phyloP scores from a whole-genome alignment of 225 moss, liverwort and hornwort genomes.

The Sphagnum tenellum region DNA sequence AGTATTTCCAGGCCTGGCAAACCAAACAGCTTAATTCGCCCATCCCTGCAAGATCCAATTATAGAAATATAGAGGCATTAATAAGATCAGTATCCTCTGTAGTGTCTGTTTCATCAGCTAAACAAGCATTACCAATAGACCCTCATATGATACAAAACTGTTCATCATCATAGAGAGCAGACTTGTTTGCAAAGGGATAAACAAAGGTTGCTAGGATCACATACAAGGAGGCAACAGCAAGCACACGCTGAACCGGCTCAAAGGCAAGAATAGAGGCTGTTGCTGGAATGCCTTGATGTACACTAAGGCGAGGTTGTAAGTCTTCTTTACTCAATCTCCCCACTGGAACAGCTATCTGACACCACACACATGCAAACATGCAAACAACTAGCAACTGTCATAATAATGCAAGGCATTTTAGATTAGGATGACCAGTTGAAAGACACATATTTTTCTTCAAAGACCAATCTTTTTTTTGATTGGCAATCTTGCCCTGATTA shows the following conservation, averaged over 20 bases:
- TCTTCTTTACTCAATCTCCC: constrained; percentile 52
- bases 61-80: neutral
- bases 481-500: too few relatives aligned
- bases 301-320: constrained; percentile 47
- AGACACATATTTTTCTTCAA: too few relatives aligned
- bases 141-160: too few relatives aligned
- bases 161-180: too few relatives aligned
- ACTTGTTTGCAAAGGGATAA: too few relatives aligned
- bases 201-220: constrained; percentile 2
- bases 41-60: constrained; percentile 50
- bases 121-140: too few relatives aligned
- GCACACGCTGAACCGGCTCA: constrained; percentile 88
- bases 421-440: too few relatives aligned
- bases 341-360: constrained; percentile 34
- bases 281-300: constrained; percentile 72
- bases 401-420: too few relatives aligned
- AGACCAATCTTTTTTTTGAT: too few relatives aligned
- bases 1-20: constrained; percentile 68
- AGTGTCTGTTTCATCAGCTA: too few relatives aligned
- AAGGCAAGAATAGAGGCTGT: constrained; percentile 79
- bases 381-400: too few relatives aligned
- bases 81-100: neutral
- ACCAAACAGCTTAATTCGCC: constrained; percentile 84
- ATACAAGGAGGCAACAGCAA: constrained; percentile 88
- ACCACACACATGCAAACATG: too few relatives aligned